Base-by-base conservation (phyloP, 495 filamentous ascomycete species). In the Annulohypoxylon moriforme region DNA sequence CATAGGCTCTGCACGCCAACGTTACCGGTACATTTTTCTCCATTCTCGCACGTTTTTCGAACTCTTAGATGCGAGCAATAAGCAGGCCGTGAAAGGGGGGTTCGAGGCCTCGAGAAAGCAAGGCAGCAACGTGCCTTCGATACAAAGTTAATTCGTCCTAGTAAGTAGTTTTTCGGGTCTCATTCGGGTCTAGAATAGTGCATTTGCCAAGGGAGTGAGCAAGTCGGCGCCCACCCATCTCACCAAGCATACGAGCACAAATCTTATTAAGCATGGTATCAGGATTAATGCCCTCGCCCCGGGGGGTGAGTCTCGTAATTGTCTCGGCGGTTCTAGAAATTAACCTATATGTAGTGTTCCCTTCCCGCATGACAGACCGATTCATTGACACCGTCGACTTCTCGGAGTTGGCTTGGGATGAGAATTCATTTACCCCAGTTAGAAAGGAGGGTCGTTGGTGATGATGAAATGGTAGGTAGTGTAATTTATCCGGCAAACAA, bases 241-340 rank as follows among this genome's bases (percentile, higher is more conserved):
- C 49, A 83, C 86, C 31, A 90, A 90, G 79, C 75, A 83, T 69
- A 69, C 87, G 14, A 76, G 84, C 11, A 88, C 85, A 0, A 72
- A 53, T 27, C 75, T 88, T 7, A 75, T 72, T 3, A 74, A 76
- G 5, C 86, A 86, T 59, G 72, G 80, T 24, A 89, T 90, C 42
- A 79, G 89, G 0, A 79, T 83, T 22, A 90, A 90, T 79, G 84
- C 83, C 3, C 78, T 90, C 38, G 83, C 86, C 8, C 88, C 88
- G 20, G 89, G 89, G 9, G 66, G 86, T 87, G 74, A 80, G 82
- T 82, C 60, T 10, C 25, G 11, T 18, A 13, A 25, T 5, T 20
- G 9, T 53, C 47, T 56, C 29, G 14, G 20, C 31, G 25, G 16
- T 49, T 46, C 42, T 5, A 36, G 40, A 34, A 0, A 59, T 55